Percentiles rank a stretch among this genome's conserved stretches.
Evolutionary conservation across 805 yeast genomes (phyloP).

Genomic region (Saitoella complicata): DNA sequence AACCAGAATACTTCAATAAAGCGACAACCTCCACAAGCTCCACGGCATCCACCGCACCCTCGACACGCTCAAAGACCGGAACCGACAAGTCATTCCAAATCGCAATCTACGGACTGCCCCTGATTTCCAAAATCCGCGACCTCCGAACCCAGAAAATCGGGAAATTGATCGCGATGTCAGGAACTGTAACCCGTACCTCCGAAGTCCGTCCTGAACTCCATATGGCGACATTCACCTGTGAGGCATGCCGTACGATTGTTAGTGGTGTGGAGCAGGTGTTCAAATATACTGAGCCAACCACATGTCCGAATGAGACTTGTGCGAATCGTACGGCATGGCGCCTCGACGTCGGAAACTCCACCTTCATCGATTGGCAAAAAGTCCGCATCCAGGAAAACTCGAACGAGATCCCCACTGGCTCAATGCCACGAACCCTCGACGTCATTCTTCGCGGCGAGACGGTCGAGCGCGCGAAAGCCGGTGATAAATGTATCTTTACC

Average conservation of each 20-base stretch:
- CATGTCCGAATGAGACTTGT: slow-evolving; percentile 78
- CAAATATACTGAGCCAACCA: slow-evolving; percentile 85
- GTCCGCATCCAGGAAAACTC: slow-evolving; percentile 91
- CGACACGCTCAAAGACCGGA: not conserved
- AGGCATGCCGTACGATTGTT: slow-evolving; percentile 65
- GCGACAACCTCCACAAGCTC: not conserved
- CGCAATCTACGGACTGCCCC: slow-evolving; percentile 72
- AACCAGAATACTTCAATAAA: slow-evolving; percentile 30
- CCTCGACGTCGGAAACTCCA: slow-evolving; percentile 63
- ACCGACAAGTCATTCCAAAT: slow-evolving; percentile 69
- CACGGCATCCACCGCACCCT: not conserved
- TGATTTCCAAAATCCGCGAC: slow-evolving; percentile 73
- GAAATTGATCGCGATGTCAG: slow-evolving; percentile 64
- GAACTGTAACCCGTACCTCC: slow-evolving; percentile 89
- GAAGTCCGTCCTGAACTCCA: slow-evolving; percentile 92
- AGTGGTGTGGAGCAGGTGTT: slow-evolving; percentile 87
- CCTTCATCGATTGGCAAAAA: slow-evolving; percentile 91
- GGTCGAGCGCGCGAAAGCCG: slow-evolving; percentile 93
- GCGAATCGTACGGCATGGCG: slow-evolving; percentile 78
- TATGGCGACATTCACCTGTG: slow-evolving; percentile 78
- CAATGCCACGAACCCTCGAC: slow-evolving; percentile 90
- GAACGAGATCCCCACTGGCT: slow-evolving; percentile 93
- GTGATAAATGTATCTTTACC: slow-evolving; percentile 84
- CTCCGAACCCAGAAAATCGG: slow-evolving; percentile 82
- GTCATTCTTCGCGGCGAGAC: slow-evolving; percentile 84